These are phyloP conservation scores for Xerophyta viscosa DNA, from an alignment of 106 monocot species.

Conservation along the genomic window DNA sequence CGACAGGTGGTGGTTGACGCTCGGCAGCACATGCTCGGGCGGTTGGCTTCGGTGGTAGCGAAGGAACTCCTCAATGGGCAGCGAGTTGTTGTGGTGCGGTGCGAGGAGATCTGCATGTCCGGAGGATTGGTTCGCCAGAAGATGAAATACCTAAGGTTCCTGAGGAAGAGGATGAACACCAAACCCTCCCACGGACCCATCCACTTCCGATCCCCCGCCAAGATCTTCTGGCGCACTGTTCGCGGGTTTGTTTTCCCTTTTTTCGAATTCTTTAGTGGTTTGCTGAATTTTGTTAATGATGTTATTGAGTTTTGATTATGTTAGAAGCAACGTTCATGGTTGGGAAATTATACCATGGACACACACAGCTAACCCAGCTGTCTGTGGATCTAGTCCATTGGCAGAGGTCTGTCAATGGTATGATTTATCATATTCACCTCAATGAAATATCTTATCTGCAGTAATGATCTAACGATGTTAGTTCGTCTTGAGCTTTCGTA, in stretches of 20 bases:
- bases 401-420: too few species aligned
- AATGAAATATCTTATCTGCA: too few species aligned
- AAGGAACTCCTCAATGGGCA: constrained; percentile 43
- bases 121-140: constrained; percentile 30
- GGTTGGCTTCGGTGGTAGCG: constrained; percentile 31
- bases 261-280: not conserved
- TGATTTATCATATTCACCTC: too few species aligned
- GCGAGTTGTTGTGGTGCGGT: constrained; percentile 22
- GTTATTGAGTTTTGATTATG: too few species aligned
- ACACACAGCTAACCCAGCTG: too few species aligned
- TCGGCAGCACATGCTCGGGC: constrained; percentile 32
- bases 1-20: constrained; percentile 29
- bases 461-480: too few species aligned
- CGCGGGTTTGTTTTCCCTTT: constrained; percentile 9
- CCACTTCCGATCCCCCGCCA: constrained; percentile 31
- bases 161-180: constrained; percentile 32
- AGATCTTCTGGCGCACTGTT: constrained; percentile 27
- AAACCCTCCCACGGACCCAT: constrained; percentile 30
- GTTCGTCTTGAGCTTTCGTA: too few species aligned
- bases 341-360: too few species aligned
- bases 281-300: not conserved
- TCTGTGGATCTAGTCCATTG: too few species aligned
- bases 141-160: constrained; percentile 28
- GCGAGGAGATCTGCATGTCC: constrained; percentile 31
- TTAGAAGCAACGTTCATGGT: too few species aligned